Evolutionary conservation across 352 stramenopile genomes (phyloP).

Genomic region (Pythium aphanidermatum): DNA sequence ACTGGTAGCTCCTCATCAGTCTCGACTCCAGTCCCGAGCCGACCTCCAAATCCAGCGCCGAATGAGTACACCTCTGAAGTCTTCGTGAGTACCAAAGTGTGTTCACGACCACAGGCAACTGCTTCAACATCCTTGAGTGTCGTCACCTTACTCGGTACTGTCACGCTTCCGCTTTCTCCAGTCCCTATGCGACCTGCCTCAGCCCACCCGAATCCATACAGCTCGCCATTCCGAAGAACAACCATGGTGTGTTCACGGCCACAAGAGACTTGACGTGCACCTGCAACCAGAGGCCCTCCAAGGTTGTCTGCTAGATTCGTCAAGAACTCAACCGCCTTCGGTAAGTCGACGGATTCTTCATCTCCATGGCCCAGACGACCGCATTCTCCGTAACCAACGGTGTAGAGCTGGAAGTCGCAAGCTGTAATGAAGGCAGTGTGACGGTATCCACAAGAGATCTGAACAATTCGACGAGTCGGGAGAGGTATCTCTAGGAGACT

Average conservation of each 20-base stretch:
- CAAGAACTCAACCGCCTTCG: conserved; percentile 53
- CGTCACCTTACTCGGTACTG: conserved; percentile 51
- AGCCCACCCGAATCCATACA: conserved; percentile 83
- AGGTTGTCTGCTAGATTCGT: conserved; percentile 34
- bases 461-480: conserved; percentile 46
- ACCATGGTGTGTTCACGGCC: conserved; percentile 85
- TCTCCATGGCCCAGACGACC: conserved; percentile 66
- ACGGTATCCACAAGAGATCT: conserved; percentile 72
- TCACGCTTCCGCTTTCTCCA: conserved; percentile 59
- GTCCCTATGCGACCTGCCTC: conserved; percentile 79
- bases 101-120: conserved; percentile 78
- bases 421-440: conserved; percentile 70
- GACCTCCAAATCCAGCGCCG: conserved; percentile 70
- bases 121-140: conserved; percentile 35
- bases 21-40: conserved; percentile 62
- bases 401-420: conserved; percentile 52
- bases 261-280: conserved; percentile 54
- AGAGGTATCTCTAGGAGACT: conserved; percentile 38
- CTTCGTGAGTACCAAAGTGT: conserved; percentile 58
- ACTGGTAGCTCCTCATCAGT: conserved; percentile 51
- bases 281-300: conserved; percentile 20
- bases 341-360: conserved; percentile 38
- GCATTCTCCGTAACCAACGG: conserved; percentile 78
- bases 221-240: conserved; percentile 48
- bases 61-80: conserved; percentile 61